These are phyloP conservation scores for Hypsizygus marmoreus DNA, from an alignment of 768 basidiomycete species.

Conservation along the genomic window DNA sequence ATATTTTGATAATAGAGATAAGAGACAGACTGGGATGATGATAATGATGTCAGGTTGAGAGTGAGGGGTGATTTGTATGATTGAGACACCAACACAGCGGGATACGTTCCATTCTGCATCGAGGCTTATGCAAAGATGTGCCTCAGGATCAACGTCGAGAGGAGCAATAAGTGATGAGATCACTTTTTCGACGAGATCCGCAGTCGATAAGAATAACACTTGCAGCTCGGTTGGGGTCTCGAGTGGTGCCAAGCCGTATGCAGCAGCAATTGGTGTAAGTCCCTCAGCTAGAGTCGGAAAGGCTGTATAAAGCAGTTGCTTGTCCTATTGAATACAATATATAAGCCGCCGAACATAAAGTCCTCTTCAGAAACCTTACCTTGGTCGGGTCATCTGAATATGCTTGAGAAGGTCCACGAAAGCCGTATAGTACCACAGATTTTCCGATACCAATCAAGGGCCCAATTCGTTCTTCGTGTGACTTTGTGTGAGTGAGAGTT, in stretches of 20 bases:
- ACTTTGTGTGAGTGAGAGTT: conserved; percentile 22
- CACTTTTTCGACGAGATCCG: neutral
- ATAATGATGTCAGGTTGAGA: neutral
- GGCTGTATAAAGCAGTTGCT: conserved; percentile 2
- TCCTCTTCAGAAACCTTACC: neutral
- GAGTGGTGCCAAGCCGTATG: neutral
- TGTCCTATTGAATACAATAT: conserved; percentile 8
- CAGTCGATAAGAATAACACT: neutral
- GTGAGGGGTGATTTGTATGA: conserved; percentile 1
- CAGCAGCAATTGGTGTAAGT: conserved; percentile 5
- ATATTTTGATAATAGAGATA: neutral
- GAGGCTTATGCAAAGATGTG: neutral
- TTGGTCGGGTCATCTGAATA: conserved; percentile 14
- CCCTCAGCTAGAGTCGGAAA: conserved; percentile 6
- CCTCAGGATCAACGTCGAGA: neutral
- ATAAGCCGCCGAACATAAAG: neutral
- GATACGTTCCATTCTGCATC: conserved; percentile 1
- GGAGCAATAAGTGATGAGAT: neutral
- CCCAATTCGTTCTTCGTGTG: conserved; percentile 6
- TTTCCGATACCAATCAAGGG: conserved; percentile 3
- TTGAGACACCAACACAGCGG: neutral
- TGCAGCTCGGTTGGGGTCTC: neutral
- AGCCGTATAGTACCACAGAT: conserved; percentile 3
- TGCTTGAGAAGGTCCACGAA: neutral
- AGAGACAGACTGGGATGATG: neutral